Evolutionary conservation across 257 asterid species (phyloP).

Genomic region (Solanum dulcamara): DNA sequence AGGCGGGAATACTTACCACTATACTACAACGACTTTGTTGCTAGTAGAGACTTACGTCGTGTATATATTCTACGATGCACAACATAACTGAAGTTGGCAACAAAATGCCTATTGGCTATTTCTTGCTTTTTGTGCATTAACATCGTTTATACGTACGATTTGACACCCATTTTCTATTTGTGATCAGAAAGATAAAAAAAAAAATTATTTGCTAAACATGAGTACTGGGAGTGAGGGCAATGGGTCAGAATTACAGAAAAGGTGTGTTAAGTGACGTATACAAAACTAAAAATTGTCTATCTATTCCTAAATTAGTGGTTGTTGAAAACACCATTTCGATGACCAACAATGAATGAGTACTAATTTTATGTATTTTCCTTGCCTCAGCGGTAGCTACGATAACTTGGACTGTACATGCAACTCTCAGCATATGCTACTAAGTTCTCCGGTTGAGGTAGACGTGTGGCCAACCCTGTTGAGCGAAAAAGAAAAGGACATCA

Average conservation of each 20-base stretch:
- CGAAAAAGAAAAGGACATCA: not conserved
- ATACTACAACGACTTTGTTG: constrained; percentile 22
- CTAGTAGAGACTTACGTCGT: too few species aligned
- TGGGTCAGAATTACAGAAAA: not conserved
- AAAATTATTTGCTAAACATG: not conserved
- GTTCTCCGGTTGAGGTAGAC: constrained; percentile 67
- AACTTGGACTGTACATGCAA: constrained; percentile 89
- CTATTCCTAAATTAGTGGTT: not conserved
- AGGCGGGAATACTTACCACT: constrained; percentile 56
- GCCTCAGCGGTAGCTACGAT: constrained; percentile 58
- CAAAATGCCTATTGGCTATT: not conserved
- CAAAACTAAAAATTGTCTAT: not conserved
- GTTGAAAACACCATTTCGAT: not conserved
- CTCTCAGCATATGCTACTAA: constrained; percentile 65
- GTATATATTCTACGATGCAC: too few species aligned
- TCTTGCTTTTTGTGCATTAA: not conserved
- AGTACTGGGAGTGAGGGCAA: not conserved
- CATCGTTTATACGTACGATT: not conserved
- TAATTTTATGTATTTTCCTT: not conserved
- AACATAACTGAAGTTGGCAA: too few species aligned
- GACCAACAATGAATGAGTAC: not conserved
- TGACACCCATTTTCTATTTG: not conserved
- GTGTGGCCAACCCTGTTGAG: constrained; percentile 68
- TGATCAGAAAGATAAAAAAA: not conserved
- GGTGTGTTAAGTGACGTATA: not conserved